Base-by-base conservation (phyloP, 192 early-diverging fungal genomes). In the Diversispora epigaea region DNA sequence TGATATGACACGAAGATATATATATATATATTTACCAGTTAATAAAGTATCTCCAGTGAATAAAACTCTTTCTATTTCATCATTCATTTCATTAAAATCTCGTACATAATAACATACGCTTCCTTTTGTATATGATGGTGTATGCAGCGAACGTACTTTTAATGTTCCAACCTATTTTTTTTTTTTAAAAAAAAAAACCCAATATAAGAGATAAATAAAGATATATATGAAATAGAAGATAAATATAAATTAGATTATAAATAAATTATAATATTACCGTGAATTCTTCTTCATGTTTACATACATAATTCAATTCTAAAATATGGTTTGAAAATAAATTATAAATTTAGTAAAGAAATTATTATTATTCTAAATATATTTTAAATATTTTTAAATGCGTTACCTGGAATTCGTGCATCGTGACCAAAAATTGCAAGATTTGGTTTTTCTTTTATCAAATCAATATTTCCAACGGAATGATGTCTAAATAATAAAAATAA, bases 121-220 rank as follows among this genome's bases (percentile, higher is more conserved):
- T 14, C 95, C 93, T n/a, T 85, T 89, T 3, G 97, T 98, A 78
- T 98, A 95, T 61, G 96, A 93, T 19, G 86, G 84, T 0, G 95
- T 96, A 80, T 89, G 86, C 0, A 95, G 79, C 0, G 93, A 88
- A 11, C 87, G 91, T 14, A 98, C 84, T 10, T 84, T 84, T 0
- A 98, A 66, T 3, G 85, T 86, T 17, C 95, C 95, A 6, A 97
- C 69, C 43, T 86, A 64, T 50, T 50, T 14, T 32, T 32, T 32
- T 32, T 32, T 32, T 32, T 32, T 32, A 32, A 32, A 32, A 32
- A 32, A 32, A 32, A 32, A 32, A 2, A 32, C 2, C 25, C 25
- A 32, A 3, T 12, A 50, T 12, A 50, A 0, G 49, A 50, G 49
- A 6, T 12, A 49, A 49, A 10, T 49, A 4, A 50, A 8, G 14